Percentiles rank a stretch among this genome's conserved stretches.
phyloP scores from a whole-genome alignment of 2,329 filamentous ascomycete genomes.

The Zalaria obscura region DNA sequence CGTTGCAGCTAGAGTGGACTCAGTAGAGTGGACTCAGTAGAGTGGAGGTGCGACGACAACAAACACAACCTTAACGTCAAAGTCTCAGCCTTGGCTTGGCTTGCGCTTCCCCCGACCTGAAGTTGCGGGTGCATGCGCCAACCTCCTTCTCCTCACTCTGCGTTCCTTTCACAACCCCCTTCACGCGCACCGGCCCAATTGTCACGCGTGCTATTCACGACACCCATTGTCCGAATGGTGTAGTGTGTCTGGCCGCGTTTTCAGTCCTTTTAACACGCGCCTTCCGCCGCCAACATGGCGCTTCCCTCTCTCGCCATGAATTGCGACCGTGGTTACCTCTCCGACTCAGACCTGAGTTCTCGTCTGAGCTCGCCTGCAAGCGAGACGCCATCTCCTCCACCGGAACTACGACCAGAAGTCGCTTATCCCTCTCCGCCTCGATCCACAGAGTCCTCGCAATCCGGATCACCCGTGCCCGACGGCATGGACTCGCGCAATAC shows the following conservation, averaged over 20 bases:
- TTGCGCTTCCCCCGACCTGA: not conserved
- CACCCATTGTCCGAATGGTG: too few species aligned
- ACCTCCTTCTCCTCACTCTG: not conserved
- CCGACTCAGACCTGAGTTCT: slow-evolving; percentile 18
- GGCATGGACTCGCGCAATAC: slow-evolving; percentile 27
- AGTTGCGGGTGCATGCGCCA: not conserved
- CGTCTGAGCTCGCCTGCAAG: slow-evolving; percentile 26
- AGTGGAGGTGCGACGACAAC: too few species aligned
- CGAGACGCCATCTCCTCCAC: slow-evolving; percentile 19
- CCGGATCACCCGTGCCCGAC: slow-evolving; percentile 31
- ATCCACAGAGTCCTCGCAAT: slow-evolving; percentile 31
- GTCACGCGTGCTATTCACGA: slow-evolving; percentile 1
- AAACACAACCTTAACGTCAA: too few species aligned
- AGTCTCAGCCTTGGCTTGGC: not conserved
- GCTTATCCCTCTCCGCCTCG: slow-evolving; percentile 17
- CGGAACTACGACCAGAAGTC: slow-evolving; percentile 11
- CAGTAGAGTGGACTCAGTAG: too few species aligned
- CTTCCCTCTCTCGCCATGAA: slow-evolving; percentile 15
- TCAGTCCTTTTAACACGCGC: slow-evolving; percentile 1
- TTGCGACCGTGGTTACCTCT: slow-evolving; percentile 11
- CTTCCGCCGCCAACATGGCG: slow-evolving; percentile 4
- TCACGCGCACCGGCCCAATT: slow-evolving; percentile 1
- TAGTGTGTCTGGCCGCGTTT: not conserved
- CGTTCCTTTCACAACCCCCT: slow-evolving; percentile 1
- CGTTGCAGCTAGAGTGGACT: too few species aligned